A percentile compares a stretch with the other conserved stretches of the same genome.
Conservation (phyloP, 1,284 basidiomycete species). For the Rhodofomes roseus region DNA sequence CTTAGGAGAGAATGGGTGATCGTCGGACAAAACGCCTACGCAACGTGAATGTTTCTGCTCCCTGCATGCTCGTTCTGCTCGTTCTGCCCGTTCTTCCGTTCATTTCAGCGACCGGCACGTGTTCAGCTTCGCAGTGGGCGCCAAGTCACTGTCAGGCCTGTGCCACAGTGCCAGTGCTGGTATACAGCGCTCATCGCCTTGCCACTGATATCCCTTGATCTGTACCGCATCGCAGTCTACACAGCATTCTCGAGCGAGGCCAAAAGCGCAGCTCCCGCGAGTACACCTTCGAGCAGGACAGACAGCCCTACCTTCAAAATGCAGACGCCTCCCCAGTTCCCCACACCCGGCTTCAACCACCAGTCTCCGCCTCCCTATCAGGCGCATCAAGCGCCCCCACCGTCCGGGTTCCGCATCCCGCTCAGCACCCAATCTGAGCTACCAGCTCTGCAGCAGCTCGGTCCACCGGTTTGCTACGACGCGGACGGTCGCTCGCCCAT, state of each 20-base stretch:
- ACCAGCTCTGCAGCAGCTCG: constrained; percentile 39
- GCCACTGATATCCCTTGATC: background rate
- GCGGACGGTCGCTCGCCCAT: constrained; percentile 51
- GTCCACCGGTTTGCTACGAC: constrained; percentile 48
- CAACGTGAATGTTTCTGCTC: background rate
- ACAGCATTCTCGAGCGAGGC: background rate
- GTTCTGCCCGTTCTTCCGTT: background rate
- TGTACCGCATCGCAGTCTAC: background rate
- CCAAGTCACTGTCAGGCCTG: background rate
- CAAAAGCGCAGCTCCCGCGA: background rate
- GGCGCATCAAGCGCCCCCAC: constrained; percentile 32
- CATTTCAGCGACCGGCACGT: background rate
- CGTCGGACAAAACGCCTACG: background rate
- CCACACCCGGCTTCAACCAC: background rate
- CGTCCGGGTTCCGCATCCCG: constrained; percentile 63
- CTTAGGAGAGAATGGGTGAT: background rate
- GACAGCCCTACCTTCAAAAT: background rate
- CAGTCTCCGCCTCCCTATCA: constrained; percentile 13
- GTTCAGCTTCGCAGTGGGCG: background rate
- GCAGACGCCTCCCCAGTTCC: constrained; percentile 6
- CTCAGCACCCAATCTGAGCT: constrained; percentile 44
- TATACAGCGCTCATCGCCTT: background rate
- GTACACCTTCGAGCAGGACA: background rate
- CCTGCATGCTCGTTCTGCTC: background rate
- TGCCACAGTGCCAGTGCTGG: background rate